Percentiles rank a stretch among this genome's conserved stretches.
phyloP scores from a whole-genome alignment of 2,329 filamentous ascomycete genomes.

The Exophiala bonariae region DNA sequence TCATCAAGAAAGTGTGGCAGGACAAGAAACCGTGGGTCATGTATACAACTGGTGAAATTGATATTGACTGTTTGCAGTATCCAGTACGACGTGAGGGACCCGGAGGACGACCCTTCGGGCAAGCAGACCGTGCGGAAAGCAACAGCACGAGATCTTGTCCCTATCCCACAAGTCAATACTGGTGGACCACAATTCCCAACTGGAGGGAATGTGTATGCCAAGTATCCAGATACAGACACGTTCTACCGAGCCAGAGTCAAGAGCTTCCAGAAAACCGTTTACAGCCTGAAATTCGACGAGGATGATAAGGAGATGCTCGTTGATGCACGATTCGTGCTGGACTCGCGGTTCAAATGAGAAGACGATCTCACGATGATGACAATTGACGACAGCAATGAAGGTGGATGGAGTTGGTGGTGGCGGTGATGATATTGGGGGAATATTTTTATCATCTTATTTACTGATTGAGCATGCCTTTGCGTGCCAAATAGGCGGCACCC shows the following conservation, averaged over 20 bases:
- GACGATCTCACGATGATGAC: too few species aligned
- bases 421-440: conserved; percentile 1
- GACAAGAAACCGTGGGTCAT: conserved; percentile 65
- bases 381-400: not conserved
- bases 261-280: conserved; percentile 55
- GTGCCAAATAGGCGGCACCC: conserved; percentile 44
- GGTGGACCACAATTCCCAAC: conserved; percentile 61
- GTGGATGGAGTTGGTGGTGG: not conserved
- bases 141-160: conserved; percentile 73
- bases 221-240: conserved; percentile 81
- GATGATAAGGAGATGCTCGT: conserved; percentile 74
- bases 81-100: conserved; percentile 25
- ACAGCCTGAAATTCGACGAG: conserved; percentile 71
- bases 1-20: conserved; percentile 72
- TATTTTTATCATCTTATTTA: conserved; percentile 4
- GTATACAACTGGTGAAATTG: conserved; percentile 1
- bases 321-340: conserved; percentile 73
- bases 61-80: conserved; percentile 18
- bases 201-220: conserved; percentile 71
- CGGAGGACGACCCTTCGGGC: conserved; percentile 26
- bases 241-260: conserved; percentile 83
- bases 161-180: conserved; percentile 65
- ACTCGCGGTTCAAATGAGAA: conserved; percentile 58
- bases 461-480: conserved; percentile 24
- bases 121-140: conserved; percentile 54